Percentiles rank a stretch among this genome's conserved stretches.
Conservation (phyloP, 2,329 filamentous ascomycete genomes). For the Kalaharituber pfeilii region DNA sequence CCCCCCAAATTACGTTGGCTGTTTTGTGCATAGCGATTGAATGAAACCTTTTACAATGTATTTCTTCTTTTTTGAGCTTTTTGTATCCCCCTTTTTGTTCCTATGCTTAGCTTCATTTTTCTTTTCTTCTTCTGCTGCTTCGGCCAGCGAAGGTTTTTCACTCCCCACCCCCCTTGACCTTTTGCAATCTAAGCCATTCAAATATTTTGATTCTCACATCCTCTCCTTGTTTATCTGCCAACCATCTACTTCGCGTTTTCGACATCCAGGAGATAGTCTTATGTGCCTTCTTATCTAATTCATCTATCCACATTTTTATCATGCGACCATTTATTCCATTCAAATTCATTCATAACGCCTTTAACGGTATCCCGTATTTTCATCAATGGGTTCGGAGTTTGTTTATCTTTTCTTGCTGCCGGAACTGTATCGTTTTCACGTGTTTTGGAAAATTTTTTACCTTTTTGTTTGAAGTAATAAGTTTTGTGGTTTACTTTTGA, state of each 20-base stretch:
- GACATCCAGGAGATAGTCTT: no score
- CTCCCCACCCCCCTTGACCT: constrained; percentile 3
- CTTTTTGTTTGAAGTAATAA: not conserved
- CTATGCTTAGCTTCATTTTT: constrained; percentile 14
- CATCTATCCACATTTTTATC: no score
- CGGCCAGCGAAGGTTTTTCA: constrained; percentile 10
- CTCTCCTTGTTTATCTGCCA: constrained; percentile 8
- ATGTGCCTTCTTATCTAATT: no score
- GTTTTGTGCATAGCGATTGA: no score
- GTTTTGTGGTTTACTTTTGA: not conserved
- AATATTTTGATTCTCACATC: constrained; percentile 7
- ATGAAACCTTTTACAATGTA: no score
- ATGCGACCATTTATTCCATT: no score
- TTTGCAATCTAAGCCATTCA: constrained; percentile 3
- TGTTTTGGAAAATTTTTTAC: not conserved
- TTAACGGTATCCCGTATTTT: constrained; percentile 6
- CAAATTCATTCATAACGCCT: no score
- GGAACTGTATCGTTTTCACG: not conserved
- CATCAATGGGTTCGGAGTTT: constrained; percentile 3
- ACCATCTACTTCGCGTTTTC: constrained; percentile 2
- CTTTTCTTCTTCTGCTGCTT: constrained; percentile 11
- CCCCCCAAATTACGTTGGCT: no score
- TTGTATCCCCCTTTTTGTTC: constrained; percentile 24
- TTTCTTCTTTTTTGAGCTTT: constrained; percentile 2
- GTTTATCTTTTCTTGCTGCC: constrained; percentile 2